phyloP scores from a whole-genome alignment of 2,329 filamentous ascomycete genomes.

The Claviceps digitariae region DNA sequence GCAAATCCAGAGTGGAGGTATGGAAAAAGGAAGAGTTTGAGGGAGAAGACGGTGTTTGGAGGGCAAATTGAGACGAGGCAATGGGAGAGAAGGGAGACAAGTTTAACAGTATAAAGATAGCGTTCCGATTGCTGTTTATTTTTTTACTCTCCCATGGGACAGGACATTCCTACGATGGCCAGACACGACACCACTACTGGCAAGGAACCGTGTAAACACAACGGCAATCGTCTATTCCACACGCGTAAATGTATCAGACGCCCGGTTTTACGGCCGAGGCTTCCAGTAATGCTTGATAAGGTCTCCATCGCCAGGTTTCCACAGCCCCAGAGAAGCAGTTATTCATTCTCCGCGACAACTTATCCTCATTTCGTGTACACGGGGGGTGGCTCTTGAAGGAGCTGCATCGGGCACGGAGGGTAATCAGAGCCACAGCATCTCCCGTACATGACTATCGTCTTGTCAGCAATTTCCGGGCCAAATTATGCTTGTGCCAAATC shows the following conservation, averaged over 20 bases:
- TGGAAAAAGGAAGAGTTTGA: conserved; percentile 91
- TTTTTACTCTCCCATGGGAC: no score
- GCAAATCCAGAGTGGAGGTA: conserved; percentile 80
- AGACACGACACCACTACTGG: no score
- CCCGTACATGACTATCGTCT: conserved; percentile 22
- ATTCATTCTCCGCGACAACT: background rate
- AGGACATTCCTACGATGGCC: background rate
- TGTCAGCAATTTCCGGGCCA: background rate
- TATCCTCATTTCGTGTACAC: conserved; percentile 16
- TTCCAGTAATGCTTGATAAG: no score
- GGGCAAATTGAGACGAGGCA: conserved; percentile 68
- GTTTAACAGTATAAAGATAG: background rate
- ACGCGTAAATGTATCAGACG: no score
- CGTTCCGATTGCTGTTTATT: no score
- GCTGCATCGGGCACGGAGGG: conserved; percentile 24
- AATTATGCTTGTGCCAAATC: no score
- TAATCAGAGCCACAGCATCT: conserved; percentile 15
- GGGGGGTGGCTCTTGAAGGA: conserved; percentile 23
- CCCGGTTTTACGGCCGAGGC: no score
- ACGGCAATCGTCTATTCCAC: no score
- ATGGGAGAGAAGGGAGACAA: conserved; percentile 34
- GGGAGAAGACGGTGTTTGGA: conserved; percentile 67
- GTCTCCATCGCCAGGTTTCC: no score
- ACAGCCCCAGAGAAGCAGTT: no score
- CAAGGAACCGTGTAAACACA: no score